These are phyloP conservation scores for Parastagonospora avenae DNA, from an alignment of 2,329 filamentous ascomycete genomes.

Conservation along the genomic window DNA sequence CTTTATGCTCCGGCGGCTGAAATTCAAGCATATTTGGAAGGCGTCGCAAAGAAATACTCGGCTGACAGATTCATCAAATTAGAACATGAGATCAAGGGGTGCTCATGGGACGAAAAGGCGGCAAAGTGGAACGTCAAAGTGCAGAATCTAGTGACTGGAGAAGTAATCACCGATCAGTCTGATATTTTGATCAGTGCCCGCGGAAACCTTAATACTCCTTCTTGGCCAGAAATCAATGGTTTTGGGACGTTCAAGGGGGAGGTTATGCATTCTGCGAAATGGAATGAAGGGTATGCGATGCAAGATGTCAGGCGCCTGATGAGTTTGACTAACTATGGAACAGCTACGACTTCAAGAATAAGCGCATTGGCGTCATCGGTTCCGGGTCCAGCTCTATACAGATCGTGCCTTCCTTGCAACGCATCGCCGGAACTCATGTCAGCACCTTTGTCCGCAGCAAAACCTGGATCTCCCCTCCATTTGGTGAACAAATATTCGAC, in stretches of 20 bases:
- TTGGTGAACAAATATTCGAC: conserved; percentile 35
- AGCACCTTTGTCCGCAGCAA: conserved; percentile 41
- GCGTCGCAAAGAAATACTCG: conserved; percentile 42
- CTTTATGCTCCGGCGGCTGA: conserved; percentile 48
- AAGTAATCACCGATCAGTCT: conserved; percentile 27
- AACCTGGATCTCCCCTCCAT: conserved; percentile 45
- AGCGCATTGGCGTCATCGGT: conserved; percentile 44
- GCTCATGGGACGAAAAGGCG: conserved; percentile 38
- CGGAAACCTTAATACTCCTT: conserved; percentile 37
- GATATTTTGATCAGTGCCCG: conserved; percentile 42
- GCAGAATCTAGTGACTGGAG: conserved; percentile 37
- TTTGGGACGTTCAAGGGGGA: conserved; percentile 39
- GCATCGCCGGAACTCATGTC: conserved; percentile 35
- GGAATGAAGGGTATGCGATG: conserved; percentile 38
- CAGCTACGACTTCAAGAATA: conserved; percentile 40
- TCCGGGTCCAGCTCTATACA: conserved; percentile 48
- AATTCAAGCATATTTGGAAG: conserved; percentile 46
- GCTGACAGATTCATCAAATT: conserved; percentile 47
- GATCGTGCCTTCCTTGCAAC: conserved; percentile 48
- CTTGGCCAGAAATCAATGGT: conserved; percentile 43
- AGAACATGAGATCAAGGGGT: conserved; percentile 41
- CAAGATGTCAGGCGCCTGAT: not conserved
- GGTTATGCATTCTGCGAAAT: conserved; percentile 43
- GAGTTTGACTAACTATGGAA: conserved; percentile 1
- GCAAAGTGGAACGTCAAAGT: conserved; percentile 47